A percentile compares a stretch with the other conserved stretches of the same genome.
Evolutionary conservation across 352 stramenopile species (phyloP).

Genomic region (Pythium vanterpoolii): DNA sequence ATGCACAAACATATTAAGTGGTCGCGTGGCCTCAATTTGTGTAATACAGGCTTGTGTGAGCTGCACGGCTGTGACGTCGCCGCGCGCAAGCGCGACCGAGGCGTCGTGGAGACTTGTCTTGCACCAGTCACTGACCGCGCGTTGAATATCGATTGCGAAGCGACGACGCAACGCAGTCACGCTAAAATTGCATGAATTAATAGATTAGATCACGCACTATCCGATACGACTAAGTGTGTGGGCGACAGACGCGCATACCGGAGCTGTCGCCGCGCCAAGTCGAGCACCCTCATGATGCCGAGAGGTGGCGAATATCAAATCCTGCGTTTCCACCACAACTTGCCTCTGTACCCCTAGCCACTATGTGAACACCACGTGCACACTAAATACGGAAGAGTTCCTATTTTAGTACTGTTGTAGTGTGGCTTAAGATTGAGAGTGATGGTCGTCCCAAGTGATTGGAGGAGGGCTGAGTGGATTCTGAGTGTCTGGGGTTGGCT

Average conservation of each 20-base stretch:
- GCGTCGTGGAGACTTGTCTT: slow-evolving; percentile 52
- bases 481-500: slow-evolving; percentile 14
- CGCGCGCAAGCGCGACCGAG: slow-evolving; percentile 39
- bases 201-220: neutral
- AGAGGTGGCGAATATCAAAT: neutral
- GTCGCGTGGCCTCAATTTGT: slow-evolving; percentile 63
- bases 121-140: slow-evolving; percentile 58
- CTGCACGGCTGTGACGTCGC: slow-evolving; percentile 51
- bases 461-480: slow-evolving; percentile 50
- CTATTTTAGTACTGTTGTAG: neutral
- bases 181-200: neutral
- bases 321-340: slow-evolving; percentile 20
- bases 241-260: neutral
- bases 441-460: slow-evolving; percentile 66
- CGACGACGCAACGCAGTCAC: neutral
- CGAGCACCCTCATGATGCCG: neutral
- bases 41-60: slow-evolving; percentile 70
- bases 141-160: slow-evolving; percentile 3
- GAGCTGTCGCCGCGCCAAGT: slow-evolving; percentile 15
- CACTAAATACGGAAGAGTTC: neutral
- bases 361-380: neutral
- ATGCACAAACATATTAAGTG: slow-evolving; percentile 80
- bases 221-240: neutral
- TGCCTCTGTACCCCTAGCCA: neutral
- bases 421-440: slow-evolving; percentile 24